Evolutionary conservation across 2,329 filamentous ascomycete species (phyloP).

Genomic region (Rhynchosporium graminicola): DNA sequence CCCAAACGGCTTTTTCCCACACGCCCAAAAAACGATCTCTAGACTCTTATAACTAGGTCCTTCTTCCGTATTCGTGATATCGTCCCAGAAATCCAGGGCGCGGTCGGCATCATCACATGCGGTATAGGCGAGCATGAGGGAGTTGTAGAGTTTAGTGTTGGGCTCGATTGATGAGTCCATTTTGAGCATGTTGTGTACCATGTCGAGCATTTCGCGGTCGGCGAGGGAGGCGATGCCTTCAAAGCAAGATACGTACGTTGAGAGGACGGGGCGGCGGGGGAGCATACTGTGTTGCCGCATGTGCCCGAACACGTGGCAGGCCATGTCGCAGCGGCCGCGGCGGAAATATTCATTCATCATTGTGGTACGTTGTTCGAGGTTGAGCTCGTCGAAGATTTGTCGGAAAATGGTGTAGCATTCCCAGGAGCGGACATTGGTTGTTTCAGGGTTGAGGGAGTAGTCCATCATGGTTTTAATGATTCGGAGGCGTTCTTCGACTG

Average conservation of each 20-base stretch:
- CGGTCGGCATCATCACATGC: conserved; percentile 64
- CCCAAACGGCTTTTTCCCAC: conserved; percentile 62
- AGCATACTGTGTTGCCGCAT: conserved; percentile 78
- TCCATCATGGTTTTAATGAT: conserved; percentile 67
- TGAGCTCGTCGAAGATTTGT: conserved; percentile 66
- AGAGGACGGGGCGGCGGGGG: conserved; percentile 64
- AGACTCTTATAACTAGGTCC: conserved; percentile 83
- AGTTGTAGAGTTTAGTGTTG: conserved; percentile 76
- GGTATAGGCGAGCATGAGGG: conserved; percentile 83
- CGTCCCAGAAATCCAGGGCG: conserved; percentile 78
- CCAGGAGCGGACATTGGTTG: conserved; percentile 65
- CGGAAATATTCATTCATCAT: conserved; percentile 84
- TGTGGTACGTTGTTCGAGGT: conserved; percentile 62
- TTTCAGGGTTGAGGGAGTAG: conserved; percentile 65
- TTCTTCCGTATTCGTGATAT: conserved; percentile 81
- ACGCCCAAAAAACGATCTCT: conserved; percentile 77
- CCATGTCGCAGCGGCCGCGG: conserved; percentile 79
- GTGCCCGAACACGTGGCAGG: conserved; percentile 82
- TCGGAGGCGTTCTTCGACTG: conserved; percentile 65
- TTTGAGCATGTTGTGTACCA: conserved; percentile 91
- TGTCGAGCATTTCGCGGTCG: conserved; percentile 66
- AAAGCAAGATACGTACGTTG: conserved; percentile 78
- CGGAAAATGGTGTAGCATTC: conserved; percentile 65
- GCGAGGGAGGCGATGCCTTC: conserved; percentile 67
- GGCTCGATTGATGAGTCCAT: conserved; percentile 81